Evolutionary conservation across 2,329 filamentous ascomycete species (phyloP).

Genomic region (Ceratocystis variospora): DNA sequence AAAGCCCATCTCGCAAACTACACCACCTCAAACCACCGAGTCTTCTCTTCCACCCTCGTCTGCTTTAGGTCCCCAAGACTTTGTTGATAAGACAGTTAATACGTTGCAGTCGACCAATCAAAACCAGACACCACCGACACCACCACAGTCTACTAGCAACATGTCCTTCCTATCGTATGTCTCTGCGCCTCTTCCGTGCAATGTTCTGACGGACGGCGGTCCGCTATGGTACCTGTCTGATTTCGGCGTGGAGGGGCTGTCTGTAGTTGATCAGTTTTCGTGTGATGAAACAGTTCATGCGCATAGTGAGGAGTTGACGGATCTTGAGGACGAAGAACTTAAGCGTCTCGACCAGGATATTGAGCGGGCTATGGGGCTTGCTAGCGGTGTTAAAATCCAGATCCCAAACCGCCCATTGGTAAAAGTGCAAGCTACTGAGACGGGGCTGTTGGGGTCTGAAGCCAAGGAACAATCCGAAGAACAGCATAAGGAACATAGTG

Average conservation of each 20-base stretch:
- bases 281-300: conserved; percentile 42
- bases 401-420: conserved; percentile 1
- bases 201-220: conserved; percentile 15
- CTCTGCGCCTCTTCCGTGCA: not conserved
- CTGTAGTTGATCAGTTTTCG: conserved; percentile 30
- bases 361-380: conserved; percentile 25
- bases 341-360: conserved; percentile 50
- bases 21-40: conserved; percentile 14
- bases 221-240: conserved; percentile 15
- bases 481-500: not conserved
- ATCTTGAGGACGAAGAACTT: conserved; percentile 82
- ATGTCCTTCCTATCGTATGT: conserved; percentile 12
- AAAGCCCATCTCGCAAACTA: conserved; percentile 10
- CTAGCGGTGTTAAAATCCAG: conserved; percentile 1
- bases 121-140: conserved; percentile 17
- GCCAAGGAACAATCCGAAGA: not conserved
- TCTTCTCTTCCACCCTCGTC: not conserved
- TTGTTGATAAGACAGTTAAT: not conserved
- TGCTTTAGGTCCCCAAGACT: not conserved
- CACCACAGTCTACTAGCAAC: conserved; percentile 18
- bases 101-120: not conserved
- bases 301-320: conserved; percentile 76
- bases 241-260: conserved; percentile 14
- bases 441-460: not conserved
- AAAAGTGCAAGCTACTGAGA: not conserved